Evolutionary conservation across 1,284 basidiomycete genomes (phyloP).

Genomic region (Microbotryum saponariae): DNA sequence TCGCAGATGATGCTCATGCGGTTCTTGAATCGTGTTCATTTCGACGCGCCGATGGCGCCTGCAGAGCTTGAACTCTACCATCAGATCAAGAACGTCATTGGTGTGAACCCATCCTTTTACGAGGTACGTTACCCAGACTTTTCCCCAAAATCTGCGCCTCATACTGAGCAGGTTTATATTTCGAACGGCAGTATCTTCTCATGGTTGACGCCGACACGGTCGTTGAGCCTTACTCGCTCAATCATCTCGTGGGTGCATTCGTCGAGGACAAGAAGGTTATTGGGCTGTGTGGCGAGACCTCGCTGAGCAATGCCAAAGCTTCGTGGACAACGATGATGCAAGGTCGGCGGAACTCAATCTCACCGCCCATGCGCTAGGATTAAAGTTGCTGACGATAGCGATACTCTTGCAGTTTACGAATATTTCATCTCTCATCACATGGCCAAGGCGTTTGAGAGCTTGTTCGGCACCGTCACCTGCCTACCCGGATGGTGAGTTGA

Average conservation of each 20-base stretch:
- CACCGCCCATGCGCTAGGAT: conserved; percentile 20
- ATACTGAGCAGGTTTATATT: background rate
- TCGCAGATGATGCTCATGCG: conserved; percentile 94
- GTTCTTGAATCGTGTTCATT: conserved; percentile 97
- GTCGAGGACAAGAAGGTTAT: conserved; percentile 53
- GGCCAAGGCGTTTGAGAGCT: conserved; percentile 92
- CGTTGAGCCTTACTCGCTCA: conserved; percentile 18
- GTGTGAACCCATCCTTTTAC: conserved; percentile 96
- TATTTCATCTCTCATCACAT: conserved; percentile 97
- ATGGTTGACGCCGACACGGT: conserved; percentile 93
- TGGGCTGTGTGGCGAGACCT: conserved; percentile 94
- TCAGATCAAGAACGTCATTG: conserved; percentile 99
- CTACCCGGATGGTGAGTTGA: conserved; percentile 56
- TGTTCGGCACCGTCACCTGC: conserved; percentile 97
- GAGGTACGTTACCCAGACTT: conserved; percentile 46
- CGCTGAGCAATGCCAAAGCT: conserved; percentile 80
- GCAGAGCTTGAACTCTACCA: conserved; percentile 96
- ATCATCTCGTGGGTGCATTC: conserved; percentile 31
- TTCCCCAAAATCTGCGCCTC: too few relatives aligned
- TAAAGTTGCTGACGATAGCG: background rate
- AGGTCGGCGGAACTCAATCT: conserved; percentile 48
- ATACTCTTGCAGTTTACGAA: conserved; percentile 66
- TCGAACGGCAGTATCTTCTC: conserved; percentile 59
- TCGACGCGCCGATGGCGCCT: conserved; percentile 92
- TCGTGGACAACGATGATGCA: conserved; percentile 98